These are phyloP conservation scores for Russula emetica DNA, from an alignment of 768 basidiomycete genomes.

Conservation along the genomic window DNA sequence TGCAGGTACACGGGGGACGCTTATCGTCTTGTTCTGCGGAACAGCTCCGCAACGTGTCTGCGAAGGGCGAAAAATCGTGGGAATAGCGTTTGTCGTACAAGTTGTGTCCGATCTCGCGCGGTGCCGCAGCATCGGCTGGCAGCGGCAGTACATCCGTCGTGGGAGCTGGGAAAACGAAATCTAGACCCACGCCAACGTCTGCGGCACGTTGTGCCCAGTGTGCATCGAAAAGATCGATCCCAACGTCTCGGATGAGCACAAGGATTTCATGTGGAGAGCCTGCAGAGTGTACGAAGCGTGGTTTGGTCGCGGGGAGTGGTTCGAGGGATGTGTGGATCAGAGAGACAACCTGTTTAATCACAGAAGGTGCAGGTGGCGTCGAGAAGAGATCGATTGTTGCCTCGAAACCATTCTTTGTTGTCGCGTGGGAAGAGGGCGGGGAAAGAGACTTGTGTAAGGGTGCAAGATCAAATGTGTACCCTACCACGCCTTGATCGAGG, in stretches of 20 bases:
- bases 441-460: slow-evolving; percentile 40
- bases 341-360: slow-evolving; percentile 31
- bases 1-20: slow-evolving; percentile 33
- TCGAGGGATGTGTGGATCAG: slow-evolving; percentile 59
- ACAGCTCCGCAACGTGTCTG: slow-evolving; percentile 44
- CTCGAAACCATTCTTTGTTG: background rate
- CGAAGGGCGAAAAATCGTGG: slow-evolving; percentile 55
- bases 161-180: slow-evolving; percentile 64
- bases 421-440: background rate
- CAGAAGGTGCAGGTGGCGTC: slow-evolving; percentile 7
- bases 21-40: slow-evolving; percentile 36
- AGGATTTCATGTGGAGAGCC: slow-evolving; percentile 74
- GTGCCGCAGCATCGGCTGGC: slow-evolving; percentile 26
- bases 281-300: slow-evolving; percentile 53
- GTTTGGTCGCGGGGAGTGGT: slow-evolving; percentile 51
- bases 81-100: slow-evolving; percentile 58
- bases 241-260: slow-evolving; percentile 54
- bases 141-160: background rate
- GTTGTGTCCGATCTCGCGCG: slow-evolving; percentile 62
- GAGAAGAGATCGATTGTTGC: slow-evolving; percentile 2
- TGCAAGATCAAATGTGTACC: slow-evolving; percentile 68
- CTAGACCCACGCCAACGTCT: slow-evolving; percentile 67
- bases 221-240: slow-evolving; percentile 73
- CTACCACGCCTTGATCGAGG: slow-evolving; percentile 65
- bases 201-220: slow-evolving; percentile 68